phyloP scores from a whole-genome alignment of 1,284 basidiomycete genomes.

The Pterula multifida region DNA sequence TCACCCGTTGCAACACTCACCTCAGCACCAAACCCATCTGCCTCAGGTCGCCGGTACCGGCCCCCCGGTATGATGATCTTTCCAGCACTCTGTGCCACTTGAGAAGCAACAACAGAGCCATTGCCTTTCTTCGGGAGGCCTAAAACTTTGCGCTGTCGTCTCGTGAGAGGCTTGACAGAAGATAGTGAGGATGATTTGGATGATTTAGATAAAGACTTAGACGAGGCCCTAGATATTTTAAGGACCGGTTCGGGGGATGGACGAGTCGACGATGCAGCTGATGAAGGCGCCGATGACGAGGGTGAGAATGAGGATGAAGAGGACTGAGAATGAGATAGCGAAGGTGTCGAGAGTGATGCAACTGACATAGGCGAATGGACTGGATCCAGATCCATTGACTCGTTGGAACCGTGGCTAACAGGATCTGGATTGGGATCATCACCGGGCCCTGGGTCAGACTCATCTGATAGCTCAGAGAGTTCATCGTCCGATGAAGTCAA shows the following conservation, averaged over 20 bases:
- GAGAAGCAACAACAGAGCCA: constrained; percentile 12
- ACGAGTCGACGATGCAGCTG: constrained; percentile 16
- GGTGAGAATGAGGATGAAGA: constrained; percentile 28
- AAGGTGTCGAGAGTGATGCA: neutral
- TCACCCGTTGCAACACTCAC: constrained; percentile 18
- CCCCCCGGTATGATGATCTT: constrained; percentile 52
- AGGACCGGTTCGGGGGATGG: constrained; percentile 7
- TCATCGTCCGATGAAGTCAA: neutral
- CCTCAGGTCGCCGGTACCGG: constrained; percentile 25
- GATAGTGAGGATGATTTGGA: constrained; percentile 7
- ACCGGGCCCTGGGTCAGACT: neutral
- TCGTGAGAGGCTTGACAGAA: constrained; percentile 31
- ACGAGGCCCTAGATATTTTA: constrained; percentile 13
- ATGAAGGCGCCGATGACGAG: constrained; percentile 16
- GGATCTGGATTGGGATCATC: neutral
- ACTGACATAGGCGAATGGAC: neutral
- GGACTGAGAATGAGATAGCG: constrained; percentile 13
- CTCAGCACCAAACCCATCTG: constrained; percentile 15
- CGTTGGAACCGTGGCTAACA: neutral
- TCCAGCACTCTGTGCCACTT: constrained; percentile 24
- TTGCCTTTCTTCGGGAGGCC: constrained; percentile 44
- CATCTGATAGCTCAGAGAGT: neutral
- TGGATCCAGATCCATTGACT: neutral
- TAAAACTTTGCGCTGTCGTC: constrained; percentile 53
- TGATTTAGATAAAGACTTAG: constrained; percentile 4